phyloP scores from a whole-genome alignment of 768 basidiomycete species.

The Steccherinum ochraceum region DNA sequence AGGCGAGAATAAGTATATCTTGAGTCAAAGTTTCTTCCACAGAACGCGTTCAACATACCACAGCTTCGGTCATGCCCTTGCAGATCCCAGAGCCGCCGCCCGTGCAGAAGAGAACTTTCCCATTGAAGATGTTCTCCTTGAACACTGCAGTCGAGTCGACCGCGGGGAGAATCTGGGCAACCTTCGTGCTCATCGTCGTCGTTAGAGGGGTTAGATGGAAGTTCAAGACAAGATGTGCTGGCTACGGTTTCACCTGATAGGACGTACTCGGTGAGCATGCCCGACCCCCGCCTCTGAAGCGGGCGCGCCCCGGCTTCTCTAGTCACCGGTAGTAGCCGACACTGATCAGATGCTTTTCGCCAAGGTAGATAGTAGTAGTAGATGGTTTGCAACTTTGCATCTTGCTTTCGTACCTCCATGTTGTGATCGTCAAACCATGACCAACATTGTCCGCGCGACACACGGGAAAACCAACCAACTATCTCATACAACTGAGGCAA shows the following conservation, averaged over 20 bases:
- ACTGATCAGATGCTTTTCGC: too few relatives aligned
- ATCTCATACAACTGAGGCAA: background rate
- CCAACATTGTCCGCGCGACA: background rate
- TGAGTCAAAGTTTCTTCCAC: background rate
- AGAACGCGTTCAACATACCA: conserved; percentile 42
- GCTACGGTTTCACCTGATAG: too few relatives aligned
- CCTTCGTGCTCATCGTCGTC: background rate
- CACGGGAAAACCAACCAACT: background rate
- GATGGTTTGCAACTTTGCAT: too few relatives aligned
- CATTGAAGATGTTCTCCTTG: conserved; percentile 76
- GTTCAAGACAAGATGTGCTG: too few relatives aligned
- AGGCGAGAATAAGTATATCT: background rate
- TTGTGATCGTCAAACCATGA: background rate
- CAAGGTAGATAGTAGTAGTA: too few relatives aligned
- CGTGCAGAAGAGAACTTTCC: conserved; percentile 87
- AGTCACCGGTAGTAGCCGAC: too few relatives aligned
- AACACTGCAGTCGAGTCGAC: conserved; percentile 59
- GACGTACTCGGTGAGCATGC: too few relatives aligned
- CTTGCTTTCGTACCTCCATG: background rate
- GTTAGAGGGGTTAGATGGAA: too few relatives aligned
- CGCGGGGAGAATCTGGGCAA: conserved; percentile 35
- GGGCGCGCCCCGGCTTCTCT: too few relatives aligned
- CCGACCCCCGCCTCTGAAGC: too few relatives aligned
- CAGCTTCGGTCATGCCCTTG: conserved; percentile 75
- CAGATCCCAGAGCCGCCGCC: conserved; percentile 94